These are phyloP conservation scores for Acacia melanoxylon DNA, from an alignment of 306 rosid species.

Conservation along the genomic window DNA sequence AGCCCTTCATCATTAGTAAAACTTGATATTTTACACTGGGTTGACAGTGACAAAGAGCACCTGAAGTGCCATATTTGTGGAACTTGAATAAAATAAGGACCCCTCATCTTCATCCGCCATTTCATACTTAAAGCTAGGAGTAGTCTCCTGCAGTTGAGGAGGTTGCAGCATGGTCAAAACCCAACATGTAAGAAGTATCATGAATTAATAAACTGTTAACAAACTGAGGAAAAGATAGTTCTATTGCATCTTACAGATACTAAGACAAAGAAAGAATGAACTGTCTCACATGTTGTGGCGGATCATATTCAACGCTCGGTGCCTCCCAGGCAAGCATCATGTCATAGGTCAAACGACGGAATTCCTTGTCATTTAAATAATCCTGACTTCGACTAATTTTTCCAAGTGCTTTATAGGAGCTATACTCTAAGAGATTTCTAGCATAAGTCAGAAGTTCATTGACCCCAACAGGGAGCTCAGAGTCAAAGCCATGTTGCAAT, in stretches of 20 bases:
- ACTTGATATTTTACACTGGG: neutral
- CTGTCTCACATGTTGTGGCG: conserved; percentile 43
- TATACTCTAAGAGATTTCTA: conserved; percentile 70
- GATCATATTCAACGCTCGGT: conserved; percentile 53
- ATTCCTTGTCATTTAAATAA: conserved; percentile 60
- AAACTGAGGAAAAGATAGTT: neutral
- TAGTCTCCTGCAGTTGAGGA: conserved; percentile 55
- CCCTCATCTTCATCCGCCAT: conserved; percentile 66
- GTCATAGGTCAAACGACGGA: conserved; percentile 73
- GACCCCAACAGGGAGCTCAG: conserved; percentile 56
- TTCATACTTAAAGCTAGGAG: conserved; percentile 43
- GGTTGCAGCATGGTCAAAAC: neutral
- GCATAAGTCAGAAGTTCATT: conserved; percentile 71
- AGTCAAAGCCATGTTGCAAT: conserved; percentile 68
- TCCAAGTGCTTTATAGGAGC: conserved; percentile 70
- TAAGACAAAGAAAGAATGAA: conserved; percentile 26
- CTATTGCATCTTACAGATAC: conserved; percentile 15
- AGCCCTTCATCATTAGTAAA: neutral
- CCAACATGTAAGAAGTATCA: neutral
- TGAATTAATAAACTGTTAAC: neutral
- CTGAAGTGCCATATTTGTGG: conserved; percentile 86
- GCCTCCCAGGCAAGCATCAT: conserved; percentile 98
- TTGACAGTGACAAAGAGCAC: conserved; percentile 35
- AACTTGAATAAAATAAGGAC: conserved; percentile 76
- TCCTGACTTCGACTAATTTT: conserved; percentile 37